Percentiles rank a stretch among this genome's conserved stretches.
phyloP scores from a whole-genome alignment of 164 flowering plant genomes.

The Stephania japonica region DNA sequence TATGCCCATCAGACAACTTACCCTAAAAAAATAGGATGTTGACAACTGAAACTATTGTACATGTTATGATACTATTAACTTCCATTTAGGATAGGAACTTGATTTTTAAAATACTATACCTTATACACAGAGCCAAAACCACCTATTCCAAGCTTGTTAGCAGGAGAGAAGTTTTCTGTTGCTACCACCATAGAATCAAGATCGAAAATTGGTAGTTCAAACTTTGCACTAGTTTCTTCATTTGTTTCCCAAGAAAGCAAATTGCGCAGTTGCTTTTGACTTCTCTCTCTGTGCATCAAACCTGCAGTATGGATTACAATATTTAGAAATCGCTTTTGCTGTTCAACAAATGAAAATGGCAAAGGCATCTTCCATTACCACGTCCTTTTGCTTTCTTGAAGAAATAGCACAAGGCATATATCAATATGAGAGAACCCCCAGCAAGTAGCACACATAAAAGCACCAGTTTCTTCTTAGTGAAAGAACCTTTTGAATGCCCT shows the following conservation, averaged over 20 bases:
- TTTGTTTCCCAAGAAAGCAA: background rate
- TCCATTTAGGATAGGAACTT: background rate
- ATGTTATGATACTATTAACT: background rate
- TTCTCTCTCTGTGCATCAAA: background rate
- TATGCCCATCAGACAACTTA: slow-evolving; percentile 19
- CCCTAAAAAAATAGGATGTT: too few relatives aligned
- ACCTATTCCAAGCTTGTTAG: slow-evolving; percentile 27
- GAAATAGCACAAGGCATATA: background rate
- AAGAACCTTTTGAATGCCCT: background rate
- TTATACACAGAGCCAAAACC: slow-evolving; percentile 32
- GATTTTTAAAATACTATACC: background rate
- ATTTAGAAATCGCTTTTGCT: background rate
- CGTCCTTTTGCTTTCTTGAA: background rate
- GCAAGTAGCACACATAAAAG: background rate
- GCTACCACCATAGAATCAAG: slow-evolving; percentile 9
- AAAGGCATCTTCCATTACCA: background rate
- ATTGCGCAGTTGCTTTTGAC: background rate
- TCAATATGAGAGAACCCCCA: background rate
- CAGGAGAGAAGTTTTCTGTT: slow-evolving; percentile 17
- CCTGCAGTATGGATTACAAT: background rate
- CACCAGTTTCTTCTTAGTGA: background rate
- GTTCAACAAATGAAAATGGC: background rate
- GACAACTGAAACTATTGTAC: too few relatives aligned
- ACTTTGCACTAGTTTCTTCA: background rate
- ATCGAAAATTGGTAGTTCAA: slow-evolving; percentile 1